Evolutionary conservation across 768 basidiomycete species (phyloP).

Genomic region (Mrakia gelida): DNA sequence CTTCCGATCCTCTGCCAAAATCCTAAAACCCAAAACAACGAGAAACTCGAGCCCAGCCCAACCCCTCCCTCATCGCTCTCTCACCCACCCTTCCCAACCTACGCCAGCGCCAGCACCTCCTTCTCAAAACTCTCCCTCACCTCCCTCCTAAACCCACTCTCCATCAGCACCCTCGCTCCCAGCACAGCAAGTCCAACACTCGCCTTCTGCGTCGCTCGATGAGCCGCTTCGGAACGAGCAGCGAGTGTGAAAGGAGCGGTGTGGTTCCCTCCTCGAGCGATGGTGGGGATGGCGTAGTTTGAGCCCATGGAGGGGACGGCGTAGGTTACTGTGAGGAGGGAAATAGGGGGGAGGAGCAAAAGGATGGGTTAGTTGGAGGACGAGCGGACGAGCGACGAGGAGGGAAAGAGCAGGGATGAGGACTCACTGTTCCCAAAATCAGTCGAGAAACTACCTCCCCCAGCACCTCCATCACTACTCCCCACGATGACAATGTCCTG

Average conservation of each 20-base stretch:
- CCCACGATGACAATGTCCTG: not conserved
- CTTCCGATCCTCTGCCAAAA: too few relatives aligned
- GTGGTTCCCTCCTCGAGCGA: slow-evolving; percentile 30
- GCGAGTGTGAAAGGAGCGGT: slow-evolving; percentile 35
- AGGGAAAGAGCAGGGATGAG: too few relatives aligned
- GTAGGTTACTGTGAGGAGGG: not conserved
- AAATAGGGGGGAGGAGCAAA: not conserved
- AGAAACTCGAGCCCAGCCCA: too few relatives aligned
- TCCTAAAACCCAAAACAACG: too few relatives aligned
- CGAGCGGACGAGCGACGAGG: not conserved
- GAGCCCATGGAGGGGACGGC: slow-evolving; percentile 7
- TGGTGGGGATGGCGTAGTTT: slow-evolving; percentile 5
- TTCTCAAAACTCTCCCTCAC: not conserved
- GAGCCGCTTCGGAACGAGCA: slow-evolving; percentile 38
- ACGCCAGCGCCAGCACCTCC: not conserved
- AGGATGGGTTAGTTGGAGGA: not conserved
- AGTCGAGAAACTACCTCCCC: not conserved
- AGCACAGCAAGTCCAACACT: slow-evolving; percentile 36
- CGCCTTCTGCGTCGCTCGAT: slow-evolving; percentile 36
- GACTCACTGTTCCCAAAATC: slow-evolving; percentile 31
- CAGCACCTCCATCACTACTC: not conserved
- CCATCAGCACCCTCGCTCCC: slow-evolving; percentile 34
- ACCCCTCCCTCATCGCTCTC: too few relatives aligned
- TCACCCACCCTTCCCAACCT: too few relatives aligned
- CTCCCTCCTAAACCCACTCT: slow-evolving; percentile 23